Base-by-base conservation (phyloP, 208 protist genomes). In the Leishmania turanica region DNA sequence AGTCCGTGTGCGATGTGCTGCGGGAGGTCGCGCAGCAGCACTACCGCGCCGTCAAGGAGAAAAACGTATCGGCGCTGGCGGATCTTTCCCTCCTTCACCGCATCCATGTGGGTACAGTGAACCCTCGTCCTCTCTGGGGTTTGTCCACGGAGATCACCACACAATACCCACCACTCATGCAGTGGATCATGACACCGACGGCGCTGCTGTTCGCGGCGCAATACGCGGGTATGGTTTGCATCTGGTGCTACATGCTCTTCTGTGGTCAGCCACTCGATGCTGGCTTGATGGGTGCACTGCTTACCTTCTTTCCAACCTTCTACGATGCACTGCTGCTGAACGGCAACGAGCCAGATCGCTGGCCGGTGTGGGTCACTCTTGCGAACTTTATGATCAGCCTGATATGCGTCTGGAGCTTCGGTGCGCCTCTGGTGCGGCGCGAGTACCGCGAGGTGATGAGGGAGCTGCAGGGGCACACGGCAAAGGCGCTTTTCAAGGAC, bases 311-410 rank as follows among this genome's bases (percentile, higher is more conserved):
- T 42, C 81, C 88, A 27, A 82, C 70, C 77, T 87, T 94, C 53
- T 92, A 92, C 68, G 77, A 91, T 64, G 87, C 90, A 21, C 71
- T 89, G 65, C 60, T 84, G n/a, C 78, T 94, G 37, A 73, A 80
- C 40, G 87, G 84, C 19, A 81, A 85, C 51, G 90, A 91, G 76
- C 84, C 89, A 9, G 83, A 89, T 64, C 86, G 85, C 45, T 76
- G 51, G 66, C 74, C 85, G 72, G 64, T 90, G 74, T 91, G 86
- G 84, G 49, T 82, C 11, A 91, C 89, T 21, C 88, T 92, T 69
- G 76, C 68, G 45, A 81, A 79, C 31, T 89, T 93, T 54, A 53
- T 91, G 2, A 19, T 87, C n/a, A 86, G 78, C 74, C n/a, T 92
- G 13, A 79, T 85, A 24, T 71, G 82, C 31, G 34, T 82, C 58